These are phyloP conservation scores for Cladosporium sp. DNA, from an alignment of 2,329 filamentous ascomycete genomes.

Conservation along the genomic window DNA sequence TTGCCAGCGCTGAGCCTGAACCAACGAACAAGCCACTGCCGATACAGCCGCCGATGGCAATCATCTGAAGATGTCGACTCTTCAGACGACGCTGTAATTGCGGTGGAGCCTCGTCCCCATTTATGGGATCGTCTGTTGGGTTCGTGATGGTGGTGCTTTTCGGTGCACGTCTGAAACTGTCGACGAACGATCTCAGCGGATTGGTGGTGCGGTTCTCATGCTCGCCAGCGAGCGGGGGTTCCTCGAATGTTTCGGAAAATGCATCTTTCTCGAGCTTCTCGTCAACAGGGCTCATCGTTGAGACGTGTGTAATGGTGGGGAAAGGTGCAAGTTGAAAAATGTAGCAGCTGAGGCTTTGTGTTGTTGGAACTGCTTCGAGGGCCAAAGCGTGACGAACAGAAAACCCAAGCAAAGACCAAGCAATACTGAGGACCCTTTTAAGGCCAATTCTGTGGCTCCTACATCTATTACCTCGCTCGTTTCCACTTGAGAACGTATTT, in stretches of 20 bases:
- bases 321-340: too few relatives aligned
- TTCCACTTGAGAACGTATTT: neutral
- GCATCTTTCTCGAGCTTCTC: neutral
- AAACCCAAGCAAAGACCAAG: neutral
- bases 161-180: neutral
- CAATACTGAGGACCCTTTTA: neutral
- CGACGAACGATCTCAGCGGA: neutral
- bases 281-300: neutral
- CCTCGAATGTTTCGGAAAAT: neutral
- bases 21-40: slow-evolving; percentile 44
- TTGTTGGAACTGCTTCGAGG: neutral
- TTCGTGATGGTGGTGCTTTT: slow-evolving; percentile 5
- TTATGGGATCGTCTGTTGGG: slow-evolving; percentile 60
- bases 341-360: too few relatives aligned
- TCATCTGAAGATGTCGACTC: slow-evolving; percentile 88
- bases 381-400: neutral
- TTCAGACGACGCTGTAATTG: slow-evolving; percentile 67
- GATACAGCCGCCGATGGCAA: slow-evolving; percentile 90
- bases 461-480: neutral
- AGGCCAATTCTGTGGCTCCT: neutral
- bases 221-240: neutral
- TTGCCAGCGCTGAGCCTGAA: slow-evolving; percentile 53
- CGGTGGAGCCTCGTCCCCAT: slow-evolving; percentile 44
- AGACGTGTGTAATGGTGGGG: too few relatives aligned
- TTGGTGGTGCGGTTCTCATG: neutral